Percentiles rank a stretch among this genome's conserved stretches.
phyloP scores from a whole-genome alignment of 1,284 basidiomycete genomes.

The Ganoderma multipileum region DNA sequence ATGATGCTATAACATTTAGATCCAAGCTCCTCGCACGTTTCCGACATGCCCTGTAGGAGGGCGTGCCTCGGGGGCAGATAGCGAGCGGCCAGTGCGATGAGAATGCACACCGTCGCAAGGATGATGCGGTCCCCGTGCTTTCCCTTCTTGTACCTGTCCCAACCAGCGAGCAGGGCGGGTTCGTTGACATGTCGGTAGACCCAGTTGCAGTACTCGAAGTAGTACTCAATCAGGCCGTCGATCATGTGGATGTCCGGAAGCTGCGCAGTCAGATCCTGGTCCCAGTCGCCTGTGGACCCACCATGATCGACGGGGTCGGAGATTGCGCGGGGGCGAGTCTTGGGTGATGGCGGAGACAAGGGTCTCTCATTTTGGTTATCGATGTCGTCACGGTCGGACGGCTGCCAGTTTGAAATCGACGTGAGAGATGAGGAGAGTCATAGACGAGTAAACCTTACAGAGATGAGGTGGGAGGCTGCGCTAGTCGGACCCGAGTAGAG shows the following conservation, averaged over 20 bases:
- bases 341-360: slow-evolving; percentile 17
- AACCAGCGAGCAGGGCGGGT: slow-evolving; percentile 62
- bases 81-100: slow-evolving; percentile 74
- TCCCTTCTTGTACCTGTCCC: slow-evolving; percentile 75
- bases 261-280: slow-evolving; percentile 71
- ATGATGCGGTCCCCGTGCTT: slow-evolving; percentile 68
- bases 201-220: slow-evolving; percentile 87
- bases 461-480: slow-evolving; percentile 67
- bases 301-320: slow-evolving; percentile 19
- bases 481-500: slow-evolving; percentile 79
- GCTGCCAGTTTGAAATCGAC: slow-evolving; percentile 20
- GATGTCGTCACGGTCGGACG: slow-evolving; percentile 47
- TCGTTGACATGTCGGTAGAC: slow-evolving; percentile 80
- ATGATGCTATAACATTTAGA: slow-evolving; percentile 72
- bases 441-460: slow-evolving; percentile 48
- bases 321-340: slow-evolving; percentile 37
- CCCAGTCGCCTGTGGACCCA: slow-evolving; percentile 45
- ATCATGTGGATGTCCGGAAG: slow-evolving; percentile 71
- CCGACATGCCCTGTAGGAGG: slow-evolving; percentile 54
- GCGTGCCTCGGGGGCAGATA: slow-evolving; percentile 73
- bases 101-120: slow-evolving; percentile 71
- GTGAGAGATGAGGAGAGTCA: slow-evolving; percentile 13
- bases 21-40: slow-evolving; percentile 63
- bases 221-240: slow-evolving; percentile 74
- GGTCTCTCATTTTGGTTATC: slow-evolving; percentile 41